A percentile compares a stretch with the other conserved stretches of the same genome.
phyloP scores from a whole-genome alignment of 1,139 yeast genomes.

The Pichia kudriavzevii region DNA sequence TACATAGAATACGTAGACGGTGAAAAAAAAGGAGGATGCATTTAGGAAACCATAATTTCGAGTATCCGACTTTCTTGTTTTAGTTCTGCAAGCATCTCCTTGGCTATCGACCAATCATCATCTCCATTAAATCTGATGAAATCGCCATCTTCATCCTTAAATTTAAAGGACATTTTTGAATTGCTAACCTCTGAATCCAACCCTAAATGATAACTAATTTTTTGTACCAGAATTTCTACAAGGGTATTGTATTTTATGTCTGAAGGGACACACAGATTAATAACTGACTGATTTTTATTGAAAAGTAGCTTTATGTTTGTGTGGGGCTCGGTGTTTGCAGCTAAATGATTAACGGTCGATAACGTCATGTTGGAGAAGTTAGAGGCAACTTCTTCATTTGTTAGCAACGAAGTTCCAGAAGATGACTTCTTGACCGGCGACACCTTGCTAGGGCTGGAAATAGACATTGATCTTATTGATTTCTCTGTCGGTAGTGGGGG shows the following conservation, averaged over 20 bases:
- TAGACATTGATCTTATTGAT: slow-evolving; percentile 26
- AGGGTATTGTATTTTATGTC: slow-evolving; percentile 42
- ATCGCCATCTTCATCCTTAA: slow-evolving; percentile 94
- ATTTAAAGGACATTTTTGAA: slow-evolving; percentile 51
- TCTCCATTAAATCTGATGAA: slow-evolving; percentile 79
- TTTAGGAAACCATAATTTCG: slow-evolving; percentile 12
- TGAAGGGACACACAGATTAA: slow-evolving; percentile 41
- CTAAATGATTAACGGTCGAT: slow-evolving; percentile 5
- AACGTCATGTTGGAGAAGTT: slow-evolving; percentile 17
- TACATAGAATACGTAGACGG: no score
- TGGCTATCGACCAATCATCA: slow-evolving; percentile 63
- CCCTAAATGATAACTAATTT: slow-evolving; percentile 35
- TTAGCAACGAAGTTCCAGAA: slow-evolving; percentile 7
- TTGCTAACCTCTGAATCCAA: slow-evolving; percentile 23
- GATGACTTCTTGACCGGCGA: no score
- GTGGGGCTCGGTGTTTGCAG: slow-evolving; percentile 14
- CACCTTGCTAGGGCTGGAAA: slow-evolving; percentile 13
- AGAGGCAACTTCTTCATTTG: slow-evolving; percentile 9
- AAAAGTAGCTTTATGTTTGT: slow-evolving; percentile 45
- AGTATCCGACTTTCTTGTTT: slow-evolving; percentile 31
- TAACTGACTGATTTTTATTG: slow-evolving; percentile 28
- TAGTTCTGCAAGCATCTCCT: slow-evolving; percentile 44
- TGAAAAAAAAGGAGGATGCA: no score
- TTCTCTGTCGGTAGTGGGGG: slow-evolving; percentile 24
- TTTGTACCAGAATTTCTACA: slow-evolving; percentile 34